phyloP scores from a whole-genome alignment of 2,329 filamentous ascomycete species.

The Fusarium papillatum region DNA sequence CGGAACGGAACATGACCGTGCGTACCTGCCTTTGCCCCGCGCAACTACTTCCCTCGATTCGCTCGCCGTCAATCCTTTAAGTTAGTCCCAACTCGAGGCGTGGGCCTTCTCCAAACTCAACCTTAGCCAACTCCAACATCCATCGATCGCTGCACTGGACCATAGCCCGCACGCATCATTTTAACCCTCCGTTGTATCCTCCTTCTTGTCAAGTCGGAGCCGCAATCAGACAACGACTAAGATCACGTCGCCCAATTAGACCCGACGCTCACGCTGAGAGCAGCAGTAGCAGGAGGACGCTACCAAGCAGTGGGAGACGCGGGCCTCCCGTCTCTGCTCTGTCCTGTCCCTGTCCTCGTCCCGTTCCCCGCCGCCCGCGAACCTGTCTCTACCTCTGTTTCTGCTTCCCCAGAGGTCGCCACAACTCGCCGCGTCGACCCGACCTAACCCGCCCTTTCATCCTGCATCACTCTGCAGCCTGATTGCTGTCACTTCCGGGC shows the following conservation, averaged over 20 bases:
- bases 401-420: conserved; percentile 21
- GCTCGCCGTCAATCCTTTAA: background rate
- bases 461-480: background rate
- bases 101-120: conserved; percentile 31
- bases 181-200: conserved; percentile 1
- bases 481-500: background rate
- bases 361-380: conserved; percentile 3
- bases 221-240: conserved; percentile 23
- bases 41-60: background rate
- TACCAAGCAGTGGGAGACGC: conserved; percentile 24
- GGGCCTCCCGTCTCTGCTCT: conserved; percentile 14
- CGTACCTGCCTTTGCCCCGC: conserved; percentile 7
- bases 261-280: conserved; percentile 7
- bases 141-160: background rate
- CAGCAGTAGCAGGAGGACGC: background rate
- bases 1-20: conserved; percentile 29
- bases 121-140: conserved; percentile 27
- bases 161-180: conserved; percentile 12
- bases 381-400: conserved; percentile 9
- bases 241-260: conserved; percentile 13
- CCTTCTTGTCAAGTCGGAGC: conserved; percentile 17
- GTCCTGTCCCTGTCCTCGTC: background rate
- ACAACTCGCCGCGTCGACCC: conserved; percentile 34
- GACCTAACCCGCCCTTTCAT: conserved; percentile 30
- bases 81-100: background rate